Evolutionary conservation across 2,329 filamentous ascomycete genomes (phyloP), one percentile per base, ranked within the genome.

Genomic region (Biscogniauxia mediterranea): DNA sequence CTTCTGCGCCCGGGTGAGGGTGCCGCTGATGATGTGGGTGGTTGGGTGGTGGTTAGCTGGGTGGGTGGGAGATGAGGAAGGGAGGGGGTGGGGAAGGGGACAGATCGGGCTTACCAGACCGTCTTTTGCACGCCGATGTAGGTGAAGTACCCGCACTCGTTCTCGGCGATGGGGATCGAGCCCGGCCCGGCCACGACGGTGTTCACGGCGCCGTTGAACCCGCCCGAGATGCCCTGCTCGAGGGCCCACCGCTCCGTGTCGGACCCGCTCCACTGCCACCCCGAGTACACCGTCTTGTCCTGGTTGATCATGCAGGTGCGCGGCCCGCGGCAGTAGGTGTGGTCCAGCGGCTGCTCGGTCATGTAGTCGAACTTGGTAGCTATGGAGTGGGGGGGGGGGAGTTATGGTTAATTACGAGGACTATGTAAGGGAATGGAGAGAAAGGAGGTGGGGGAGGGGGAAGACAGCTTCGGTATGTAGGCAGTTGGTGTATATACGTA

Each of bases 131-230:
- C 59, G 23, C 61, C 61, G 11, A 64, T 52, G 56, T 57, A 64
- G 1, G 61, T 61, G 28, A 64, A 64, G 49, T 64, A 64, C 13
- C 61, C 61, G 25, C 61, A 64, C 51, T 64, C 55, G 28, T 52
- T 52, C n/a, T 59, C 42, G 0, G 25, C 56, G 23, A 64, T 42
- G 5, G 46, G 49, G 20, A 61, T 28, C 7, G 55, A 21, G 11
- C 56, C 56, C 13, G 54, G 25, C 7, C 46, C 42, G 2, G 42
- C 52, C 5, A 21, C 13, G 17, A 57, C 15, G 20, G 25, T 11
- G n/a, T 15, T n/a, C 7, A 23, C 23, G 23, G 23, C 23, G 23
- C 57, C 38, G 13, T 46, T 15, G n/a, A 59, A 61, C 5, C 61
- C 61, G 21, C 56, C 61, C 4, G 61, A 61, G 11, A 64, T 23